Conservation (phyloP, 2,329 filamentous ascomycete species). For the Talaromyces piceae region DNA sequence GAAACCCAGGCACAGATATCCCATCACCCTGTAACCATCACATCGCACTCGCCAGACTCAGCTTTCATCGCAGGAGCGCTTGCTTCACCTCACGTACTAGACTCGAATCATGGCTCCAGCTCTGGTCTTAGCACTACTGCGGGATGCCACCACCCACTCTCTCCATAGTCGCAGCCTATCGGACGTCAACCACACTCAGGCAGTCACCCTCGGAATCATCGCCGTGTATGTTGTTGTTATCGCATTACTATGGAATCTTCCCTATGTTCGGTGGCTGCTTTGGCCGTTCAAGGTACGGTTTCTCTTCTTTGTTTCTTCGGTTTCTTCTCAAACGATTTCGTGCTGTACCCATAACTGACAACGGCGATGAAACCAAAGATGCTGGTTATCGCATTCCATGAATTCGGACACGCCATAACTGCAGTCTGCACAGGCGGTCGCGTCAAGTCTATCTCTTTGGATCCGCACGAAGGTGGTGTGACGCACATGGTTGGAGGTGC, state of each 20-base stretch:
- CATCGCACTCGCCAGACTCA: neutral
- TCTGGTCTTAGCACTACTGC: neutral
- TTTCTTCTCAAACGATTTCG: too few species aligned
- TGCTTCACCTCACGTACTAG: neutral
- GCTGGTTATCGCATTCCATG: conserved; percentile 77
- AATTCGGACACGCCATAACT: conserved; percentile 67
- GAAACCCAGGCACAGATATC: neutral
- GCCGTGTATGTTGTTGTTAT: conserved; percentile 65
- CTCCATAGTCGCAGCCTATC: conserved; percentile 48
- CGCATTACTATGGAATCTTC: conserved; percentile 70
- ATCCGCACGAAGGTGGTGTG: conserved; percentile 69
- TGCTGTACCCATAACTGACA: too few species aligned
- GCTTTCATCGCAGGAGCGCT: neutral
- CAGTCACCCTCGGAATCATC: conserved; percentile 64
- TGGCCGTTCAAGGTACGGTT: conserved; percentile 74
- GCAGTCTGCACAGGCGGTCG: conserved; percentile 64
- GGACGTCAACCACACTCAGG: conserved; percentile 58
- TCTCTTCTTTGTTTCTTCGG: neutral
- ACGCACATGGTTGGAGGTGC: conserved; percentile 70
- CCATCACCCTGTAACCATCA: neutral
- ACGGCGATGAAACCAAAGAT: conserved; percentile 45
- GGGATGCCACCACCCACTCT: neutral
- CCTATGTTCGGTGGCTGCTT: conserved; percentile 64
- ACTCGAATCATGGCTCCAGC: conserved; percentile 6
- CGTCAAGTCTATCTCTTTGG: conserved; percentile 66